Base-by-base conservation (phyloP, 2,329 filamentous ascomycete species). In the Colletotrichum musae region DNA sequence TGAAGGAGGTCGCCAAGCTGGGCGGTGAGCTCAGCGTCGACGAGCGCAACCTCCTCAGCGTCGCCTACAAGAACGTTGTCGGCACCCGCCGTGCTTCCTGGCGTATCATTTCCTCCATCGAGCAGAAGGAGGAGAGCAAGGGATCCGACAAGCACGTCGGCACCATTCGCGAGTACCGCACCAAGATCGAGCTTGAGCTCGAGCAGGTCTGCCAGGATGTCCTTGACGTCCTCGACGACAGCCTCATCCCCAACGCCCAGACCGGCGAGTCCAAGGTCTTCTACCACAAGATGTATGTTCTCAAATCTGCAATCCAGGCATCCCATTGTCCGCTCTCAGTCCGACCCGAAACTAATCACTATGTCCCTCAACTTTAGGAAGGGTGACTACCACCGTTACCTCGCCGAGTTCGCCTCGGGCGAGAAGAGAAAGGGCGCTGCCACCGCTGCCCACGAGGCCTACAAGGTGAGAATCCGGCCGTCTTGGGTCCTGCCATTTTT, bases 71-170 rank as follows among this genome's bases (percentile, higher is more conserved):
- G 93, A 99, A 99, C 86, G 96, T 99, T 72, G 94, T 99, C 79
- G 95, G 96, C 79, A 97, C 96, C 81, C 93, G 95, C 84, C 95
- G 96, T 91, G 95, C 95, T 81, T 98, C 94, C 78, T 99, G 95
- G 95, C 92, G 95, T 87, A 98, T 99, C 86, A 97, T 99, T 86
- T 97, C 95, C 82, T 98, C 96, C 82, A 98, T 99, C 85, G 95
- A 98, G 89, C 95, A 98, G 87, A 98, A 98, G 92, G 95, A 98
- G 89, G 95, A 98, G 87, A 96, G 94, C 82, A 98, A 98, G 91
- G 95, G 95, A 81, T 94, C 93, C 75, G 94, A 97, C 80, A 95
- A 96, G 89, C 95, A 98, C 85, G 94, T 98, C 79, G 83, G 87
- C 77, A 94, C 93, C 85, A 98, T 98, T 87, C 93, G 93, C 83